phyloP scores from a whole-genome alignment of 352 stramenopile species.

The Phytophthora crassamura region DNA sequence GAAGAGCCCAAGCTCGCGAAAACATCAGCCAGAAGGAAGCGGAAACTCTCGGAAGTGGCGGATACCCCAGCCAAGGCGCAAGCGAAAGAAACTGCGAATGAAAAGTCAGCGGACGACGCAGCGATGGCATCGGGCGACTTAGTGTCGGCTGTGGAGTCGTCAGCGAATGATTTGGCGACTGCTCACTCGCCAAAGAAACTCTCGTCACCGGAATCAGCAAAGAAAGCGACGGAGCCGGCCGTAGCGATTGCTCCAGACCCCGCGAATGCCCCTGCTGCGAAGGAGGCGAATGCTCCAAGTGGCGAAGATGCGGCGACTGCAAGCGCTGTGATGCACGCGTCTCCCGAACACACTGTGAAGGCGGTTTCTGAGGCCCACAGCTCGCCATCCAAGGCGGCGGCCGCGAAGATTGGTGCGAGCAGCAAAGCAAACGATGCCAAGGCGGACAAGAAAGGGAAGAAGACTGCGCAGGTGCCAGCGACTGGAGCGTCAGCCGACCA shows the following conservation, averaged over 20 bases:
- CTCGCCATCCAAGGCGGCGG: slow-evolving; percentile 40
- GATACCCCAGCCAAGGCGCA: slow-evolving; percentile 32
- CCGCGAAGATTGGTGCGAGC: slow-evolving; percentile 35
- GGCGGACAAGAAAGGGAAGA: slow-evolving; percentile 14
- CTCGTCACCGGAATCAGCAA: slow-evolving; percentile 2
- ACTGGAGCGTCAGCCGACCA: slow-evolving; percentile 10
- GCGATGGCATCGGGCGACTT: neutral
- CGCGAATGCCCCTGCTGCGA: neutral
- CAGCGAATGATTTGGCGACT: slow-evolving; percentile 3
- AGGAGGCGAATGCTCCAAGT: slow-evolving; percentile 7
- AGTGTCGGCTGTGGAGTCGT: neutral
- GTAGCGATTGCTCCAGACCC: neutral
- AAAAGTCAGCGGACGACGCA: neutral
- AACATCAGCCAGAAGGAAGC: slow-evolving; percentile 45
- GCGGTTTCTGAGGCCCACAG: slow-evolving; percentile 35
- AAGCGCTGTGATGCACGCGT: slow-evolving; percentile 32
- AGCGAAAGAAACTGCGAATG: slow-evolving; percentile 18
- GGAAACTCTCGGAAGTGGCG: slow-evolving; percentile 41
- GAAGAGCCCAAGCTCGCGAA: slow-evolving; percentile 17
- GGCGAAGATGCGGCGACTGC: slow-evolving; percentile 15
- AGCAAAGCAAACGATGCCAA: slow-evolving; percentile 20
- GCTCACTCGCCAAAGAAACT: neutral
- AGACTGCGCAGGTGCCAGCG: slow-evolving; percentile 3
- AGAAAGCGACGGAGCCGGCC: neutral
- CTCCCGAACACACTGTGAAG: slow-evolving; percentile 43